These are phyloP conservation scores for Acacia crassicarpa DNA, from an alignment of 306 rosid genomes.

Conservation along the genomic window DNA sequence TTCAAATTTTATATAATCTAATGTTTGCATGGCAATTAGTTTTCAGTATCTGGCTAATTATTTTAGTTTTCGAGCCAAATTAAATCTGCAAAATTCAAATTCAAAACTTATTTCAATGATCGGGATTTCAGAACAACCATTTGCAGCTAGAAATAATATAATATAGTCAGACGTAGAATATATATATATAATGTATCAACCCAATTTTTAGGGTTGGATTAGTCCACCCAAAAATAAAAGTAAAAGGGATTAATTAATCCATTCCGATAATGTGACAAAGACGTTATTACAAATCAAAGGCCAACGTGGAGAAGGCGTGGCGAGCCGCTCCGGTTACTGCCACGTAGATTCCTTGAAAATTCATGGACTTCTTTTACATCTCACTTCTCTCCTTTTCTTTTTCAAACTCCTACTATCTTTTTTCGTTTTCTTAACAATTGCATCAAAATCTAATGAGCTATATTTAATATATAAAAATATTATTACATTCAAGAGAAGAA, in stretches of 20 bases:
- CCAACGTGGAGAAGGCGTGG: slow-evolving; percentile 38
- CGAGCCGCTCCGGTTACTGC: slow-evolving; percentile 13
- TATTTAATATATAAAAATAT: too few species aligned
- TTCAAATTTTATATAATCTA: too few species aligned
- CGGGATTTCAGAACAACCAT: background rate
- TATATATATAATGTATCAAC: too few species aligned
- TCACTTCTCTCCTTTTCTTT: too few species aligned
- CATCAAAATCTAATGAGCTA: too few species aligned
- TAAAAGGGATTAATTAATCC: background rate
- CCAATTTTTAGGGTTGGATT: too few species aligned
- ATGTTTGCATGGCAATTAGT: too few species aligned
- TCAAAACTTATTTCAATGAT: background rate
- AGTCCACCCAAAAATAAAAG: too few species aligned
- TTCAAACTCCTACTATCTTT: too few species aligned
- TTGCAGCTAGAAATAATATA: background rate
- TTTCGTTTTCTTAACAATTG: too few species aligned
- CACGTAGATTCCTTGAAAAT: slow-evolving; percentile 41
- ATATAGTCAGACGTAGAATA: background rate
- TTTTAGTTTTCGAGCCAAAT: background rate
- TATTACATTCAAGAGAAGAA: too few species aligned
- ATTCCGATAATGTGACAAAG: background rate
- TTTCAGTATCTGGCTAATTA: too few species aligned
- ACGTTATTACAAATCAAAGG: slow-evolving; percentile 21
- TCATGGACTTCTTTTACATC: background rate
- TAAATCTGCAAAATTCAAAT: background rate